Evolutionary conservation across 2,329 filamentous ascomycete genomes (phyloP), one percentile per base, ranked within the genome.

Genomic region (Diaporthe australafricana): DNA sequence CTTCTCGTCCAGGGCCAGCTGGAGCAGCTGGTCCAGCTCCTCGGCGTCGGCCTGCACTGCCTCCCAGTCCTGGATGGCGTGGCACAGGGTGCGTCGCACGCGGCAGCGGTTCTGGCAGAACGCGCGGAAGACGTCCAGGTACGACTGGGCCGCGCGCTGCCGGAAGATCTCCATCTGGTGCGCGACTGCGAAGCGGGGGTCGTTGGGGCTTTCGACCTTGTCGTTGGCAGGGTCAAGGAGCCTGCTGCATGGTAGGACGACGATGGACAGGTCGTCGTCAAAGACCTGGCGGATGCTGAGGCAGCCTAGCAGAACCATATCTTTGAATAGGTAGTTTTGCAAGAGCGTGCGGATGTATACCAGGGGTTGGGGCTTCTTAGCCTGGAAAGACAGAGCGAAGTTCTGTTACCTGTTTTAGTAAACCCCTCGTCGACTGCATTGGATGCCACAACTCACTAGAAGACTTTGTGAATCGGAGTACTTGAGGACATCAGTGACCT

Each of bases 41-140:
- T 96, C 93, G 7, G 93, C 93, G 77, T 97, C 94, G 11, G 89
- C 85, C 81, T 98, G 95, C 2, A 98, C 85, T 66, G 89, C 88
- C 77, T 98, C 95, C 91, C 95, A 97, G 72, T 96, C 93, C 3
- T 90, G 84, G 45, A 98, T 90, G 17, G 92, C 89, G 79, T 98
- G 96, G 73, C 92, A 95, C 11, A 99, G 87, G n/a, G 92, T 95
- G 45, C 96, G 90, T n/a, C 96, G 90, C 52, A 97, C 90, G 2
- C 96, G 92, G 79, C 94, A 97, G 67, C 95, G 88, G 78, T 98
- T 99, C 79, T 98, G 94, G 77, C 95, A 97, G 22, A 96, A 87
- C 9, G 93, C 92, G 60, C 95, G 90, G 77, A 96, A 92, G 20
- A 97, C 88, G 75, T 98, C 95, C 22, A 98, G 84, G 78, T 95